phyloP scores from a whole-genome alignment of 352 stramenopile genomes.

The Paralagenidium karlingii region DNA sequence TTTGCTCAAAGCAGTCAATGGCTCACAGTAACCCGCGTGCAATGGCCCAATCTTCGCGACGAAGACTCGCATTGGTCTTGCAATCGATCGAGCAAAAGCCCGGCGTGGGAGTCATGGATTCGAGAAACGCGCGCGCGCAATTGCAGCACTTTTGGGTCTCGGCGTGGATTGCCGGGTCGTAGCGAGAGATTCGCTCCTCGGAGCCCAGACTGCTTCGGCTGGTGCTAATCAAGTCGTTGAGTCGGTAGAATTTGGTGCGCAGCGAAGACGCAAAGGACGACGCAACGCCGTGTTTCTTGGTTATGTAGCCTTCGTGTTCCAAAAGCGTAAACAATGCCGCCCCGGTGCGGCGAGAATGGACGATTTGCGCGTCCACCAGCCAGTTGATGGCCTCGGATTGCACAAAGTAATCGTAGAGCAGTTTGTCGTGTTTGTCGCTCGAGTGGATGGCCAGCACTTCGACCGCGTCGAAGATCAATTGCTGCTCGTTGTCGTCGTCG shows the following conservation, averaged over 20 bases:
- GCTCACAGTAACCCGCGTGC: too few relatives aligned
- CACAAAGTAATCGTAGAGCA: slow-evolving; percentile 78
- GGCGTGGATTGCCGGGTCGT: slow-evolving; percentile 53
- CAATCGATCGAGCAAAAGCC: slow-evolving; percentile 81
- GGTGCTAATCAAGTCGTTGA: too few relatives aligned
- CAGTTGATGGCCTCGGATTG: slow-evolving; percentile 76
- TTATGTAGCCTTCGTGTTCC: slow-evolving; percentile 57
- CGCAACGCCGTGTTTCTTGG: too few relatives aligned
- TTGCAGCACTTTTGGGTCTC: slow-evolving; percentile 76
- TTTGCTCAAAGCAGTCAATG: too few relatives aligned
- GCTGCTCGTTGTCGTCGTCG: slow-evolving; percentile 19
- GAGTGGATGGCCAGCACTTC: slow-evolving; percentile 53
- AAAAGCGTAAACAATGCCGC: slow-evolving; percentile 45
- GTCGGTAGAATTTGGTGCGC: slow-evolving; percentile 46
- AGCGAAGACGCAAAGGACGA: slow-evolving; percentile 24
- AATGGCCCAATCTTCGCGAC: too few relatives aligned
- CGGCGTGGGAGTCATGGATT: slow-evolving; percentile 34
- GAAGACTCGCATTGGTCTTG: slow-evolving; percentile 77
- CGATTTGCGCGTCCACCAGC: slow-evolving; percentile 54
- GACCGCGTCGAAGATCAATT: slow-evolving; percentile 39
- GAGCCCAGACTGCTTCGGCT: too few relatives aligned
- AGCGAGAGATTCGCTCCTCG: too few relatives aligned
- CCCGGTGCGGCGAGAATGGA: slow-evolving; percentile 39
- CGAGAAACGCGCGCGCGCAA: slow-evolving; percentile 60
- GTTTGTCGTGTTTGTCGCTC: slow-evolving; percentile 49